These are phyloP conservation scores for Globisporangium nodosum DNA, from an alignment of 352 stramenopile genomes.

Conservation along the genomic window DNA sequence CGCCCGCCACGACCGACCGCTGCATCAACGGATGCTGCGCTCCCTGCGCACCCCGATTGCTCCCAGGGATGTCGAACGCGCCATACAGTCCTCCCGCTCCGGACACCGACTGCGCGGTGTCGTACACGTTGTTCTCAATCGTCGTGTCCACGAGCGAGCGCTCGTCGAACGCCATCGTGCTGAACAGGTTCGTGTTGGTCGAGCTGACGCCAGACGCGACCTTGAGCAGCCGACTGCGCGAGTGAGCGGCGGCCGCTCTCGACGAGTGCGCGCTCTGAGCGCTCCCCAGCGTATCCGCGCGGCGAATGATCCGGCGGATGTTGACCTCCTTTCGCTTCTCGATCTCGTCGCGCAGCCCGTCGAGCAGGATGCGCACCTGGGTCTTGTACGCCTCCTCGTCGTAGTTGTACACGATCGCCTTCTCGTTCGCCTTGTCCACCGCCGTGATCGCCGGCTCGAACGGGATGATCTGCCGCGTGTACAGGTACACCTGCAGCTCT, in stretches of 20 bases:
- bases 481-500: slow-evolving; percentile 83
- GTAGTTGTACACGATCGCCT: slow-evolving; percentile 54
- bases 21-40: slow-evolving; percentile 25
- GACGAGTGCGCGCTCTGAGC: slow-evolving; percentile 12
- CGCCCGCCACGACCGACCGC: slow-evolving; percentile 23
- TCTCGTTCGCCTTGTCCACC: slow-evolving; percentile 34
- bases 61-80: slow-evolving; percentile 17
- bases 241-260: slow-evolving; percentile 1
- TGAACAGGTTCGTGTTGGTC: slow-evolving; percentile 22
- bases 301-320: slow-evolving; percentile 47
- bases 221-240: slow-evolving; percentile 6
- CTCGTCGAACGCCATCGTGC: slow-evolving; percentile 47
- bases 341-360: slow-evolving; percentile 77
- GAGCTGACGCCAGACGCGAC: slow-evolving; percentile 15
- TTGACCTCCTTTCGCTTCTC: slow-evolving; percentile 74
- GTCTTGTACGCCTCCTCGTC: slow-evolving; percentile 63
- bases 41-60: slow-evolving; percentile 16
- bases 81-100: slow-evolving; percentile 4
- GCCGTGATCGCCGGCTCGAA: slow-evolving; percentile 65
- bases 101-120: slow-evolving; percentile 23
- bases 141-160: slow-evolving; percentile 24
- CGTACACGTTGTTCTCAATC: slow-evolving; percentile 19
- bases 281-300: slow-evolving; percentile 13
- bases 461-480: slow-evolving; percentile 75
- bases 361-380: slow-evolving; percentile 62